These are phyloP conservation scores for Amanita inopinata DNA, from an alignment of 768 basidiomycete genomes.

Conservation along the genomic window DNA sequence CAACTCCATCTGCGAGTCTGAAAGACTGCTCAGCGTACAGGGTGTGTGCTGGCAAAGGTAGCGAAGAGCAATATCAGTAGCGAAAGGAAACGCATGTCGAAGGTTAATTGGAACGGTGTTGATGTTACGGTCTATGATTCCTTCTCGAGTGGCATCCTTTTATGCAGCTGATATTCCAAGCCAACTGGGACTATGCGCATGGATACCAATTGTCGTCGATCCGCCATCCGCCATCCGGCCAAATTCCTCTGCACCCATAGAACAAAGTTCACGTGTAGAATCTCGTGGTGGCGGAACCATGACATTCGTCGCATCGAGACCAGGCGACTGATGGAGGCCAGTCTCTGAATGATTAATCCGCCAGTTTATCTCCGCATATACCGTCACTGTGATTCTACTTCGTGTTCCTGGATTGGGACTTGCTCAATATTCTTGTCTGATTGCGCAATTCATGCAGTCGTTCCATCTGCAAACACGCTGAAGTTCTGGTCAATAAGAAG, in stretches of 20 bases:
- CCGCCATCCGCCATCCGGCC: slow-evolving; percentile 20
- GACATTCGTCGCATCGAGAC: neutral
- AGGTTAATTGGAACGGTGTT: slow-evolving; percentile 18
- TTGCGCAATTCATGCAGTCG: no score
- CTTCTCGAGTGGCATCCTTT: slow-evolving; percentile 19
- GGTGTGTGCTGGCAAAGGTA: slow-evolving; percentile 25
- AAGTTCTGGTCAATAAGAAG: neutral
- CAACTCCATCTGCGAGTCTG: no score
- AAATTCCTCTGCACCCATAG: slow-evolving; percentile 19
- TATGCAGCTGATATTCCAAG: slow-evolving; percentile 28
- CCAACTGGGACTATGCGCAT: slow-evolving; percentile 23
- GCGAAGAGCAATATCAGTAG: slow-evolving; percentile 25
- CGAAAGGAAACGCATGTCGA: slow-evolving; percentile 25
- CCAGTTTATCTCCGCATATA: slow-evolving; percentile 1
- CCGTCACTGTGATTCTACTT: neutral
- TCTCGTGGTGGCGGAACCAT: slow-evolving; percentile 12
- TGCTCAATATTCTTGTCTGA: neutral
- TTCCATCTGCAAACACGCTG: no score
- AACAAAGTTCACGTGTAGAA: slow-evolving; percentile 21
- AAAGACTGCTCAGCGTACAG: slow-evolving; percentile 30
- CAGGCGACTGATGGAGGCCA: neutral
- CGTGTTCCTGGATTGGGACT: neutral
- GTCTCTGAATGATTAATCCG: neutral
- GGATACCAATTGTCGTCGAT: slow-evolving; percentile 23
- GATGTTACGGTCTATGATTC: slow-evolving; percentile 14